Conservation (phyloP, 129 eudicot genomes). For the Lactuca sativa region DNA sequence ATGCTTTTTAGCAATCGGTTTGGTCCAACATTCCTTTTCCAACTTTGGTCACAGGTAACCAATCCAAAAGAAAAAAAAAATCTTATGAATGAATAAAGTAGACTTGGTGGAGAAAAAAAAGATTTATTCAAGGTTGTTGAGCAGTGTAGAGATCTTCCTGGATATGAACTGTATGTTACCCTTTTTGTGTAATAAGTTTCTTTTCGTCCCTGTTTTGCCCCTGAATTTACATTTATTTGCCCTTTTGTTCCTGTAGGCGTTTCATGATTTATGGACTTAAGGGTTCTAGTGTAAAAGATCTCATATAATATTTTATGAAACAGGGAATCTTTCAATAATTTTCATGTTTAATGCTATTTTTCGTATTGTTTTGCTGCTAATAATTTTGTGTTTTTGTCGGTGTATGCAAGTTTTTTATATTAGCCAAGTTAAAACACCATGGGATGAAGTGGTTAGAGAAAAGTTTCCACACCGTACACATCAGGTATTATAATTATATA, state of each 20-base stretch:
- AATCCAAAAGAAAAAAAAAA: conserved; percentile 69
- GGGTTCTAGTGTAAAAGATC: conserved; percentile 94
- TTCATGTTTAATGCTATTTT: not conserved
- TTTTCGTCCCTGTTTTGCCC: not conserved
- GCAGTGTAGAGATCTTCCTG: conserved; percentile 70
- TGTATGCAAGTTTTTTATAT: conserved; percentile 6
- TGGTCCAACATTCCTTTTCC: no score
- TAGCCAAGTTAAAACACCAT: conserved; percentile 87
- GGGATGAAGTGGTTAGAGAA: conserved; percentile 96
- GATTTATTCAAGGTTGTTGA: conserved; percentile 66
- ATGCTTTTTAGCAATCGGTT: no score
- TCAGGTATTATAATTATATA: conserved; percentile 49
- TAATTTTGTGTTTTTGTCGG: no score
- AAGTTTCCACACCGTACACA: conserved; percentile 75
- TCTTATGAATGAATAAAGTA: conserved; percentile 91
- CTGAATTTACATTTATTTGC: not conserved
- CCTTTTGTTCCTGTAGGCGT: conserved; percentile 37
- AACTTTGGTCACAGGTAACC: no score
- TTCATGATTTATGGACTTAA: conserved; percentile 90
- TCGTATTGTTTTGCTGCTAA: not conserved
- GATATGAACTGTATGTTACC: conserved; percentile 63
- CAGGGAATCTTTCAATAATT: conserved; percentile 45
- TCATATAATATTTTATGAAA: conserved; percentile 60
- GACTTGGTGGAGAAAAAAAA: conserved; percentile 85
- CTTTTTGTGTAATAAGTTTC: no score